Conservation (phyloP, 1,284 basidiomycete genomes). For the Coniferiporia weirii region DNA sequence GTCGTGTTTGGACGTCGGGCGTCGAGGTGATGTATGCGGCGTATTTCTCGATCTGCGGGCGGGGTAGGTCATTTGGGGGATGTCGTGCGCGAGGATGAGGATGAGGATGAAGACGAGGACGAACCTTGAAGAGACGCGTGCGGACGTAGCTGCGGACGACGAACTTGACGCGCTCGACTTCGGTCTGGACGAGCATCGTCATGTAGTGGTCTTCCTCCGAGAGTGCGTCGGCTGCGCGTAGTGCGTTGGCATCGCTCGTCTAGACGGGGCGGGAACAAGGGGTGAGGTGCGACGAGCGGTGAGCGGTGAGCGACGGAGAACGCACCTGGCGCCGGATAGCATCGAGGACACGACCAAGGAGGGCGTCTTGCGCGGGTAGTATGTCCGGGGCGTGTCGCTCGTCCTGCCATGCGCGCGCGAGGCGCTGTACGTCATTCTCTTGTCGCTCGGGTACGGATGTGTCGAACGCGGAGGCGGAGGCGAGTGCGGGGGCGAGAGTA, state of each 20-base stretch:
- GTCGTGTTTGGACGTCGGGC: slow-evolving; percentile 59
- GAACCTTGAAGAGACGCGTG: slow-evolving; percentile 80
- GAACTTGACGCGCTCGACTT: slow-evolving; percentile 89
- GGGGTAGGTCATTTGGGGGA: slow-evolving; percentile 5
- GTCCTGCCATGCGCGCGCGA: slow-evolving; percentile 81
- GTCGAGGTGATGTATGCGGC: slow-evolving; percentile 65
- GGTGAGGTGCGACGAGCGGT: neutral
- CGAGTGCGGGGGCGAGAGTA: neutral
- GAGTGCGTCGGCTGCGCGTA: slow-evolving; percentile 69
- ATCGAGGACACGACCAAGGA: slow-evolving; percentile 71
- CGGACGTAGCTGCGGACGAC: slow-evolving; percentile 82
- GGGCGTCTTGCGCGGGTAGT: slow-evolving; percentile 67
- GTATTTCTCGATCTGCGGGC: slow-evolving; percentile 76
- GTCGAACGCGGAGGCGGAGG: slow-evolving; percentile 10
- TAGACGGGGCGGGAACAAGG: too few species aligned
- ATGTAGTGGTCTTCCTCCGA: slow-evolving; percentile 89
- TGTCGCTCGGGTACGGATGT: slow-evolving; percentile 10
- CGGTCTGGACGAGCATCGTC: slow-evolving; percentile 87
- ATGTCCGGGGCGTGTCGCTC: slow-evolving; percentile 82
- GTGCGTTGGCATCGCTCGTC: slow-evolving; percentile 47
- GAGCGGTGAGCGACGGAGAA: too few species aligned
- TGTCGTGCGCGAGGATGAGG: too few species aligned
- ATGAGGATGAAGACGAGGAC: slow-evolving; percentile 19
- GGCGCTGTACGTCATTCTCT: slow-evolving; percentile 49
- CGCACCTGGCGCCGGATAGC: slow-evolving; percentile 83